A percentile compares a stretch with the other conserved stretches of the same genome.
Evolutionary conservation across 108 stramenopile genomes (phyloP).

Genomic region (Nitzschia palea): DNA sequence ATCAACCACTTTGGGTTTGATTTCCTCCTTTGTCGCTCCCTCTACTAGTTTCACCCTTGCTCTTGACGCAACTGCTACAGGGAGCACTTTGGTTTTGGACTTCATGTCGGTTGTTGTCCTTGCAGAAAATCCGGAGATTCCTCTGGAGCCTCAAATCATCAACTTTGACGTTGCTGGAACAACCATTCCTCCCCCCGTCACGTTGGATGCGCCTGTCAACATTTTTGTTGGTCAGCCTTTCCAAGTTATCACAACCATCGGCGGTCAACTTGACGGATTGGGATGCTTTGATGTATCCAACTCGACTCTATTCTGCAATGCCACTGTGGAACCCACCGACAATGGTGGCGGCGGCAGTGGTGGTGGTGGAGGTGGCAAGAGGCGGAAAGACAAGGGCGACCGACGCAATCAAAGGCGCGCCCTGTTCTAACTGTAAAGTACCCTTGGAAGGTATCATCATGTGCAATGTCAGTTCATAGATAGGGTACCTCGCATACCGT

Average conservation of each 20-base stretch:
- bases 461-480: no score
- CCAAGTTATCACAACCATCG: conserved; percentile 2
- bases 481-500: no score
- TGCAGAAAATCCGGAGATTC: neutral
- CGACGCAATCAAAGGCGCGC: no score
- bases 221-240: neutral
- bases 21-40: neutral
- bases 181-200: conserved; percentile 6
- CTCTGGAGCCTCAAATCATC: conserved; percentile 5
- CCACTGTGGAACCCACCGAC: conserved; percentile 8
- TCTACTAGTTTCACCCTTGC: neutral
- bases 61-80: neutral
- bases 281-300: conserved; percentile 10
- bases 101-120: conserved; percentile 14
- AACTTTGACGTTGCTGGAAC: neutral
- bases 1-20: neutral
- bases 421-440: no score
- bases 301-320: conserved; percentile 1
- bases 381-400: no score
- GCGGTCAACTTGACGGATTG: conserved; percentile 7
- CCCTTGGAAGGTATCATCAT: no score
- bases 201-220: neutral
- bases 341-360: neutral
- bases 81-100: neutral
- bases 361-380: neutral